Base-by-base conservation (phyloP, 2,329 filamentous ascomycete genomes). In the Cryphonectria carpinicola region DNA sequence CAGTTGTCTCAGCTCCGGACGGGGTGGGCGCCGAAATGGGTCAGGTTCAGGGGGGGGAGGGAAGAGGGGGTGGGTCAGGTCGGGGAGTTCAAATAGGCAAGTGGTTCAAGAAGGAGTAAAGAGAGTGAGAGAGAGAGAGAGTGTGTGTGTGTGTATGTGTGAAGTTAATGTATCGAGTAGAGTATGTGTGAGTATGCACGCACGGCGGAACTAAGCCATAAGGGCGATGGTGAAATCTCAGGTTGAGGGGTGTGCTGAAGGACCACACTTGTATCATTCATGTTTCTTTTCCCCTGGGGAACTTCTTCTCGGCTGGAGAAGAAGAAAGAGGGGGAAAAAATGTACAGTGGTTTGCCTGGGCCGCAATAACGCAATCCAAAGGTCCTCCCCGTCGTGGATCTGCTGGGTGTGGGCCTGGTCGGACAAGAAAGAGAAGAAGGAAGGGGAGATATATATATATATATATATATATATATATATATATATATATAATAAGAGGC, bases 61-160 rank as follows among this genome's bases (percentile, higher is more conserved):
- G 43, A 49, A 22, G 43, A n/a, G 39, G 46, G 37, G 41, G 46
- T 35, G 10, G 46, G 28, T 32, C 60, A 52, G 58, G 54, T 63
- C 58, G 35, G 46, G 22, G 66, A 41, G 49, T 56, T 67, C 37
- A 61, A 61, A 68, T 56, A 66, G 54, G 32, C 43, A 70, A 52
- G 35, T 52, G 32, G 28, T 41, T 66, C 41, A 54, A 25, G 14
- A n/a, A 39, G 25, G 62, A 65, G 49, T 19, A 19, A 49, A 61
- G 22, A 60, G 19, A 10, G 35, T n/a, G 19, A 32, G 32, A 32
- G 32, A 32, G 32, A 32, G 32, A 32, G 41, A n/a, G n/a, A n/a
- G n/a, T n/a, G n/a, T n/a, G n/a, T n/a, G n/a, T 25, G 60, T 25
- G 22, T 39, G 32, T 6, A 22, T 35, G 32, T 62, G 37, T 19